These are phyloP conservation scores for Zizania latifolia DNA, from an alignment of 176 grass and related monocot species.

Conservation along the genomic window DNA sequence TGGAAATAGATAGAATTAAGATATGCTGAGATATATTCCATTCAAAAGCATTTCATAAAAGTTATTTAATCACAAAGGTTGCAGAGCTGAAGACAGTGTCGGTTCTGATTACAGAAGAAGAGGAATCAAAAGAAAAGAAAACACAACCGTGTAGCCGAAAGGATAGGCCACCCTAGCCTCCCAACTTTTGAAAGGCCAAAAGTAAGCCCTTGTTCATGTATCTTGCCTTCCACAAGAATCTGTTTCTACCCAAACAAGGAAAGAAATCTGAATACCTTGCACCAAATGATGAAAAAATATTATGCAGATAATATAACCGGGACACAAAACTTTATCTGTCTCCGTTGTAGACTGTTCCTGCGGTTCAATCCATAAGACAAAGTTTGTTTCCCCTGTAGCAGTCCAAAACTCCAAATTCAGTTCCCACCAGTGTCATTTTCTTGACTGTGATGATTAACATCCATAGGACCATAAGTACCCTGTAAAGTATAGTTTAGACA, in stretches of 20 bases:
- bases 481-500: constrained; percentile 28
- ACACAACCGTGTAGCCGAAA: constrained; percentile 44
- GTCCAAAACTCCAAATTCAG: constrained; percentile 15
- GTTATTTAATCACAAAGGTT: constrained; percentile 51
- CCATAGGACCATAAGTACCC: constrained; percentile 1
- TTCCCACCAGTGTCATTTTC: constrained; percentile 35
- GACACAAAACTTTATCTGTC: constrained; percentile 29
- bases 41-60: constrained; percentile 35
- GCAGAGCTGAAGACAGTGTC: constrained; percentile 52
- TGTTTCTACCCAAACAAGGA: constrained; percentile 29
- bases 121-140: constrained; percentile 49
- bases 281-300: constrained; percentile 44
- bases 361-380: constrained; percentile 21
- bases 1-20: constrained; percentile 35
- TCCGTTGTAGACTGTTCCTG: constrained; percentile 23
- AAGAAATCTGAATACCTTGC: constrained; percentile 48
- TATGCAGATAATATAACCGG: constrained; percentile 17
- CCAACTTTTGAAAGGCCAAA: constrained; percentile 43
- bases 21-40: constrained; percentile 48
- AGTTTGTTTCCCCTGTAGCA: constrained; percentile 28
- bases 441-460: constrained; percentile 22
- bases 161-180: constrained; percentile 49
- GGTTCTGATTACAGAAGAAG: constrained; percentile 45
- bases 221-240: constrained; percentile 43
- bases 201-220: constrained; percentile 47